Percentiles rank a stretch among this genome's conserved stretches.
phyloP scores from a whole-genome alignment of 2,329 filamentous ascomycete genomes.

The Alternaria sp. region DNA sequence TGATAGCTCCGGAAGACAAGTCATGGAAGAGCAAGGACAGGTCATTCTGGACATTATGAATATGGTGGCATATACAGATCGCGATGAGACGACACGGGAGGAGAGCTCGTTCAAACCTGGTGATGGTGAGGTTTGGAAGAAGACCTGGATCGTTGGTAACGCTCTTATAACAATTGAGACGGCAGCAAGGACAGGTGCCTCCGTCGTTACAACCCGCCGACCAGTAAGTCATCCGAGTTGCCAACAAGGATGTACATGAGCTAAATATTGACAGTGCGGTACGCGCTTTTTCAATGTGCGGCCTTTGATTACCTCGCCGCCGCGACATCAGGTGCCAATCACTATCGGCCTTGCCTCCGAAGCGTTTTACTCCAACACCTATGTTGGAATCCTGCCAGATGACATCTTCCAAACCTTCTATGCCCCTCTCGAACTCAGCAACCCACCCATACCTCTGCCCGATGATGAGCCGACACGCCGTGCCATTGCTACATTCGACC shows the following conservation, averaged over 20 bases:
- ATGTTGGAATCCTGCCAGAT: slow-evolving; percentile 73
- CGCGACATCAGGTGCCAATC: slow-evolving; percentile 54
- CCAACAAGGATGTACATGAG: neutral
- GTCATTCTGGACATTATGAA: slow-evolving; percentile 97
- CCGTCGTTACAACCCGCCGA: slow-evolving; percentile 74
- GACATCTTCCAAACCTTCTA: slow-evolving; percentile 76
- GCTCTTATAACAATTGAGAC: slow-evolving; percentile 79
- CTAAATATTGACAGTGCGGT: slow-evolving; percentile 46
- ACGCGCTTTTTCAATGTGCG: slow-evolving; percentile 54
- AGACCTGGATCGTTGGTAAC: slow-evolving; percentile 76
- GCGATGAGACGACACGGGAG: slow-evolving; percentile 76
- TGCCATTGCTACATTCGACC: slow-evolving; percentile 82
- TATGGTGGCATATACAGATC: slow-evolving; percentile 82
- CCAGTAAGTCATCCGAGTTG: slow-evolving; percentile 69
- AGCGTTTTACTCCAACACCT: slow-evolving; percentile 58
- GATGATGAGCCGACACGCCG: slow-evolving; percentile 73
- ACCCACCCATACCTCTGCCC: slow-evolving; percentile 78
- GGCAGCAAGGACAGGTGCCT: slow-evolving; percentile 70
- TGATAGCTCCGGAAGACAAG: slow-evolving; percentile 76
- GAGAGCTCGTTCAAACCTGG: slow-evolving; percentile 69
- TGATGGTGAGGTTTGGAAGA: slow-evolving; percentile 72
- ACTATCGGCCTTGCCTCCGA: slow-evolving; percentile 52
- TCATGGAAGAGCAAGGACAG: slow-evolving; percentile 88
- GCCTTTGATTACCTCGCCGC: slow-evolving; percentile 50
- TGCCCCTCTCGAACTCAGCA: slow-evolving; percentile 58